These are phyloP conservation scores for Penicillium odoratum DNA, from an alignment of 495 filamentous ascomycete species.

Conservation along the genomic window DNA sequence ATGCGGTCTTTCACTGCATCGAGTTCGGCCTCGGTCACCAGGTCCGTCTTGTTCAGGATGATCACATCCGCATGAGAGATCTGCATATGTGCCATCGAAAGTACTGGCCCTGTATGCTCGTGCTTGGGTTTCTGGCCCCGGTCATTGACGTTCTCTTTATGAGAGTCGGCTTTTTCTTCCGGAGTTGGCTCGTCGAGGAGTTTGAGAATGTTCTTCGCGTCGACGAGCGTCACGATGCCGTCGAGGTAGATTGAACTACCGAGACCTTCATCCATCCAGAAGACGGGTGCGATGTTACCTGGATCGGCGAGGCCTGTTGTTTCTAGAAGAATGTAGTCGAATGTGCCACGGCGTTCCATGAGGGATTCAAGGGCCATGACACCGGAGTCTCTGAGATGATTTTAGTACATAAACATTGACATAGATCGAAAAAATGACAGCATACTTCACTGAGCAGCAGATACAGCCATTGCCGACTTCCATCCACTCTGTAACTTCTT, in stretches of 20 bases:
- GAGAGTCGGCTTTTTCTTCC: slow-evolving; percentile 48
- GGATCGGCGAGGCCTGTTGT: slow-evolving; percentile 95
- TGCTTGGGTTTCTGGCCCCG: slow-evolving; percentile 50
- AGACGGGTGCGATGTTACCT: slow-evolving; percentile 91
- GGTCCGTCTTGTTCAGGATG: slow-evolving; percentile 90
- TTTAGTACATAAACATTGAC: neutral
- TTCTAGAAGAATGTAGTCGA: slow-evolving; percentile 98
- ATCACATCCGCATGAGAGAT: slow-evolving; percentile 97
- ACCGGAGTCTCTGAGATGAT: slow-evolving; percentile 68
- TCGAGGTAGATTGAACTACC: slow-evolving; percentile 94
- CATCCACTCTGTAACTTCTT: slow-evolving; percentile 91
- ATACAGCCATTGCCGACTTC: slow-evolving; percentile 96
- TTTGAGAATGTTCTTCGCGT: slow-evolving; percentile 86
- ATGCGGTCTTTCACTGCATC: slow-evolving; percentile 64
- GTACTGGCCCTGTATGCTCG: slow-evolving; percentile 54
- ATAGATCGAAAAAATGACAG: neutral
- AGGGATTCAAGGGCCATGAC: slow-evolving; percentile 92
- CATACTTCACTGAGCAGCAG: slow-evolving; percentile 96
- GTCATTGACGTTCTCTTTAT: slow-evolving; percentile 26
- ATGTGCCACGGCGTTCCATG: slow-evolving; percentile 91
- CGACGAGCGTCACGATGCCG: slow-evolving; percentile 93
- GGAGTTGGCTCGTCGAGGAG: slow-evolving; percentile 73
- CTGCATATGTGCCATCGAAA: slow-evolving; percentile 92
- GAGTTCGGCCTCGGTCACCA: slow-evolving; percentile 72
- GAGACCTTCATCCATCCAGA: slow-evolving; percentile 95